Conservation (phyloP, 352 stramenopile genomes). For the Phytophthora constricta region DNA sequence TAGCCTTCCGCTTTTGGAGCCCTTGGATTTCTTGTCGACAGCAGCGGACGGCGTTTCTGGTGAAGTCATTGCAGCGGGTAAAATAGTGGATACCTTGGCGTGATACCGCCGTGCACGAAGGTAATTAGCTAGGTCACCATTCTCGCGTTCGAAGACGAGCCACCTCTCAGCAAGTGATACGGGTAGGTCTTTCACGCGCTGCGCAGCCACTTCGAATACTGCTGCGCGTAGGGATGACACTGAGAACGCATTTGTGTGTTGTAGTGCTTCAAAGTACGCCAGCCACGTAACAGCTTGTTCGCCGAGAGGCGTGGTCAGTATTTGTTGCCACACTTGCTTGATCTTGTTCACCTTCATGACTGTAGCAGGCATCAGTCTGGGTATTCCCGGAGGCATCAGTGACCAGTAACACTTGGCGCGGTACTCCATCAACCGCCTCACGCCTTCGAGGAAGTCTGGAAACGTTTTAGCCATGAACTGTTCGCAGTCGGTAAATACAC, state of each 20-base stretch:
- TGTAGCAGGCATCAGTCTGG: neutral
- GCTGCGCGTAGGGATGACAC: conserved; percentile 29
- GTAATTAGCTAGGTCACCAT: conserved; percentile 47
- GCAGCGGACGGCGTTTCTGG: neutral
- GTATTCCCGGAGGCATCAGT: conserved; percentile 22
- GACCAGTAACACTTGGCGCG: conserved; percentile 53
- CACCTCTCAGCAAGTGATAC: conserved; percentile 45
- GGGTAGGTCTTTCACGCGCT: conserved; percentile 43
- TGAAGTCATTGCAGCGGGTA: too few species aligned
- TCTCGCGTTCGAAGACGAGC: conserved; percentile 62
- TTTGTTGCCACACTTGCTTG: conserved; percentile 42
- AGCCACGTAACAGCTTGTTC: conserved; percentile 49
- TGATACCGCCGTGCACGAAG: conserved; percentile 41
- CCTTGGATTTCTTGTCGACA: conserved; percentile 23
- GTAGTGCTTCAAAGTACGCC: conserved; percentile 52
- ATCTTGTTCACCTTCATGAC: conserved; percentile 33
- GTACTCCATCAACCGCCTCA: conserved; percentile 50
- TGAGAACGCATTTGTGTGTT: conserved; percentile 29
- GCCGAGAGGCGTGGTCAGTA: conserved; percentile 22
- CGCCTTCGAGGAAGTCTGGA: conserved; percentile 39
- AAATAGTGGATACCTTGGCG: too few species aligned
- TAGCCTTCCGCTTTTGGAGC: conserved; percentile 32
- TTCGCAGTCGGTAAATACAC: conserved; percentile 42
- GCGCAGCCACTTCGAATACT: conserved; percentile 51
- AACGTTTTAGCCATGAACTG: conserved; percentile 46